Base-by-base conservation (phyloP, 768 basidiomycete genomes). In the Crepidotus variabilis region DNA sequence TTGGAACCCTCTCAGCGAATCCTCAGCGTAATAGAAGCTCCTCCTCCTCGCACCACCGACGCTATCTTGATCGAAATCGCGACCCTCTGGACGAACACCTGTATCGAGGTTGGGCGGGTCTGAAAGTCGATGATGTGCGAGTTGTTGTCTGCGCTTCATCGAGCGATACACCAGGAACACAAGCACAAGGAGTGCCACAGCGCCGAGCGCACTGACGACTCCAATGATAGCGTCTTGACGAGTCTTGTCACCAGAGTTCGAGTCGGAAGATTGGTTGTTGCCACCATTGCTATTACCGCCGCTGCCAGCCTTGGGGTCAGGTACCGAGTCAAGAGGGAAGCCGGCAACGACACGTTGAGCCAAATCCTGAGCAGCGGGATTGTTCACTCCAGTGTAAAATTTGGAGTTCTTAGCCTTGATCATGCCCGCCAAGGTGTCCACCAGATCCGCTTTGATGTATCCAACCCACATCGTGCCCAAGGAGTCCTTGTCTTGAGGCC, bases 161-260 rank as follows among this genome's bases (percentile, higher is more conserved):
- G 86, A 81, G 54, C 87, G 81, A 66, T 83, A 86, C 45, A 84
- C 77, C 63, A 95, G 86, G 74, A 84, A 89, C 14, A 77, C 78
- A 28, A 93, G 78, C 34, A 90, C 84, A 43, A 91, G 63, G 45
- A 93, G 67, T 0, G 91, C 86, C 54, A 94, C 80, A 4, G 81
- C 89, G 11, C 93, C 93, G 18, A 96, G 80, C 2, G 88, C 85
- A 39, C 82, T 85, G 60, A 93, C 90, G 2, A 96, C 92, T 20
- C 94, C 94, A 59, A 97, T 94, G 66, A 96, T 94, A 22, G 91
- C 91, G 61, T 95, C 85, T 65, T 89, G 82, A 11, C 92, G 79
- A 14, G 78, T 74, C 63, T 80, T 83, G 54, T 73, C 72, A 20
- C 59, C 62, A 36, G 60, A 59, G n/a, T 68, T 65, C 14, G 74